Percentiles rank a stretch among this genome's conserved stretches.
These are phyloP conservation scores for Aspergillus sp. DNA, from an alignment of 2,329 filamentous ascomycete species.

Conservation along the genomic window DNA sequence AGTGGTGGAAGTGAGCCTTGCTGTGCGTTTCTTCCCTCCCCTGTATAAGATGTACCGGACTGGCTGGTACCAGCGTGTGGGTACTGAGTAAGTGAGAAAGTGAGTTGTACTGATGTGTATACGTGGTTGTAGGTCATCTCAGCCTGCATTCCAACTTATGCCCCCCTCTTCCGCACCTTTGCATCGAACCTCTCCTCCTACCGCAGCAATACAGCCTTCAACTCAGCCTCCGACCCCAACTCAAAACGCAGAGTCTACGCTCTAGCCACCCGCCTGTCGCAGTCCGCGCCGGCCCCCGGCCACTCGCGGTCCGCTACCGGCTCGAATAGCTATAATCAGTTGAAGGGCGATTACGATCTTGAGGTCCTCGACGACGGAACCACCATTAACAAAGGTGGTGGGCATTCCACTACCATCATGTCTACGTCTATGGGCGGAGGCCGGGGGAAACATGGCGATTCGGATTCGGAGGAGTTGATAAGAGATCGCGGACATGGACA, in stretches of 20 bases:
- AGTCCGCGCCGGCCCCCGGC: background rate
- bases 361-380: background rate
- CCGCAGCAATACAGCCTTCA: background rate
- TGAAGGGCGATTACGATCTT: background rate
- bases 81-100: too few species aligned
- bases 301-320: background rate
- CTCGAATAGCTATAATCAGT: background rate
- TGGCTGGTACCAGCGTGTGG: too few species aligned
- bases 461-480: background rate
- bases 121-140: conserved; percentile 25
- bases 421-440: background rate
- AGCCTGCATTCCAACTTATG: conserved; percentile 37
- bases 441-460: background rate
- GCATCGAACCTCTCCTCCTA: conserved; percentile 12
- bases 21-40: conserved; percentile 15
- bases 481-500: background rate
- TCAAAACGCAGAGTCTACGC: background rate
- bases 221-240: background rate
- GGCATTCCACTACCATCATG: conserved; percentile 3
- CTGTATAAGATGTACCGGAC: background rate
- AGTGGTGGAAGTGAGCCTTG: conserved; percentile 39
- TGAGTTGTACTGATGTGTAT: too few species aligned
- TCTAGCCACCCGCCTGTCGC: conserved; percentile 1
- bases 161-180: conserved; percentile 30
- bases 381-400: background rate